Percentiles rank a stretch among this genome's conserved stretches.
phyloP scores from a whole-genome alignment of 257 asterid species.

The Misopates orontium region DNA sequence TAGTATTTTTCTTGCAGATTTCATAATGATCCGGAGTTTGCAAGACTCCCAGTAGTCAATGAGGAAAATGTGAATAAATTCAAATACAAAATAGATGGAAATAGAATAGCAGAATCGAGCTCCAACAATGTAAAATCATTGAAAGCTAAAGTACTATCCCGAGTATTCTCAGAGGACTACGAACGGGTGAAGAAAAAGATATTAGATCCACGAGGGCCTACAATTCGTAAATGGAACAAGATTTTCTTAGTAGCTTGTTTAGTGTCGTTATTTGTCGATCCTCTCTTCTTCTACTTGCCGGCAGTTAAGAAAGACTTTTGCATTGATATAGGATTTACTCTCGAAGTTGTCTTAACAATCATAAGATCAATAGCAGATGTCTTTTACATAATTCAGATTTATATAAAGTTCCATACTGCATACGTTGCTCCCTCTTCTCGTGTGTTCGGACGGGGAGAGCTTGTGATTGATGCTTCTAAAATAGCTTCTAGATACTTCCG shows the following conservation, averaged over 20 bases:
- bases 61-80: constrained; percentile 57
- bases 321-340: constrained; percentile 67
- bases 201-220: constrained; percentile 86
- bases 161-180: constrained; percentile 93
- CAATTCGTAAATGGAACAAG: constrained; percentile 84
- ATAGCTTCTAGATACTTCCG: constrained; percentile 61
- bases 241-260: constrained; percentile 81
- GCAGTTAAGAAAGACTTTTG: constrained; percentile 50
- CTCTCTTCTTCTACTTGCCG: constrained; percentile 86
- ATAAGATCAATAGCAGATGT: constrained; percentile 74
- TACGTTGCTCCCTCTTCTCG: constrained; percentile 98
- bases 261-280: constrained; percentile 86
- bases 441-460: constrained; percentile 97
- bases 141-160: constrained; percentile 71
- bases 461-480: constrained; percentile 72
- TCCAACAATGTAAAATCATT: constrained; percentile 46
- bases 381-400: constrained; percentile 74
- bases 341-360: constrained; percentile 64
- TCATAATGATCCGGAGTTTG: constrained; percentile 54
- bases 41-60: constrained; percentile 38
- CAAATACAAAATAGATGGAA: constrained; percentile 58
- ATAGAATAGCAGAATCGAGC: constrained; percentile 37
- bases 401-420: constrained; percentile 70
- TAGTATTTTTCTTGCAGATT: constrained; percentile 47
- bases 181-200: constrained; percentile 72